Percentiles rank a stretch among this genome's conserved stretches.
Conservation (phyloP, 1,284 basidiomycete species). For the Termitomyces sp. region DNA sequence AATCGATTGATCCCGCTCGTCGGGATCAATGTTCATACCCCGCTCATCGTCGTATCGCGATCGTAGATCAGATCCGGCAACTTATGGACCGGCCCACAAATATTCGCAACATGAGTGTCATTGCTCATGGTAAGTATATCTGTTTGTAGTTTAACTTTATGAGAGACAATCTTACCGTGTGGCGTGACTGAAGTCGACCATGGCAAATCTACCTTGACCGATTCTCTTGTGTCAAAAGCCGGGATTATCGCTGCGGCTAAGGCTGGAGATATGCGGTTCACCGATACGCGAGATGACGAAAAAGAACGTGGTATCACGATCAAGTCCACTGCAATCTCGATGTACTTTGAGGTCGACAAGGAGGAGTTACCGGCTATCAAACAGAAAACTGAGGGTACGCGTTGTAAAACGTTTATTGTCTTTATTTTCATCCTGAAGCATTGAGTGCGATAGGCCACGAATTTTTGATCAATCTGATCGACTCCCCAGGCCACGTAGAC, state of each 20-base stretch:
- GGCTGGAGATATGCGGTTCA: slow-evolving; percentile 97
- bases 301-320: slow-evolving; percentile 99
- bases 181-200: slow-evolving; percentile 77
- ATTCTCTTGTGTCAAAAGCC: slow-evolving; percentile 98
- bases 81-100: slow-evolving; percentile 92
- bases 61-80: slow-evolving; percentile 78
- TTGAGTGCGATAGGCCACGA: slow-evolving; percentile 64
- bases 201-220: slow-evolving; percentile 99
- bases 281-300: slow-evolving; percentile 97
- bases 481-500: slow-evolving; percentile 99
- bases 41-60: slow-evolving; percentile 16
- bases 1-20: slow-evolving; percentile 6
- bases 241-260: slow-evolving; percentile 97
- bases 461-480: slow-evolving; percentile 99
- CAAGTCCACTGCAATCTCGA: slow-evolving; percentile 99
- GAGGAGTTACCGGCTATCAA: slow-evolving; percentile 83
- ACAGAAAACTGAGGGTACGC: slow-evolving; percentile 86
- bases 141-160: slow-evolving; percentile 6
- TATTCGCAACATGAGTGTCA: slow-evolving; percentile 99
- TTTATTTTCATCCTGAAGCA: slow-evolving; percentile 14
- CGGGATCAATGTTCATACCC: slow-evolving; percentile 7
- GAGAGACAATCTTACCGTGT: slow-evolving; percentile 16
- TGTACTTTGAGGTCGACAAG: slow-evolving; percentile 97
- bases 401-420: slow-evolving; percentile 8
- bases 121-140: slow-evolving; percentile 75